These are phyloP conservation scores for Fallopia convolvulus DNA, from an alignment of 148 eudicot species.

Conservation along the genomic window DNA sequence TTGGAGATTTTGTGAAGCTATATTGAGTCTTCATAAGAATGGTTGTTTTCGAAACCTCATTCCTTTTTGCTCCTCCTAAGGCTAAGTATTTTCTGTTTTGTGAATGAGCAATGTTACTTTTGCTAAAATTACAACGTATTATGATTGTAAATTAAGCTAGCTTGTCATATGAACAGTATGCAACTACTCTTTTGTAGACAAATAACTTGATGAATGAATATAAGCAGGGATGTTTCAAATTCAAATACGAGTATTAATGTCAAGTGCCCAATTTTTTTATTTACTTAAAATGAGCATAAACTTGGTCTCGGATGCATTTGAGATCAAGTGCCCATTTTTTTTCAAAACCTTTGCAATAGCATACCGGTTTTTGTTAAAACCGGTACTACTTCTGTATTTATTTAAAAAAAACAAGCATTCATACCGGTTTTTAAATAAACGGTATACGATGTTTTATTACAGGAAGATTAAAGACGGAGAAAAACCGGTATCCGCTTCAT, in stretches of 20 bases:
- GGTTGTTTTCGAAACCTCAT: not conserved
- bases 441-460: too few species aligned
- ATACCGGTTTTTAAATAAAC: too few species aligned
- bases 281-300: not conserved
- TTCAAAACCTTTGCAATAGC: too few species aligned
- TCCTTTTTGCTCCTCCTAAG: not conserved
- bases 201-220: not conserved
- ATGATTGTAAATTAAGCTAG: not conserved
- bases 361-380: too few species aligned
- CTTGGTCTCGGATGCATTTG: not conserved
- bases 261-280: not conserved
- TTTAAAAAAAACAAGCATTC: too few species aligned
- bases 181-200: not conserved
- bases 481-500: too few species aligned
- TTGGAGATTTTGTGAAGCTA: slow-evolving; percentile 48
- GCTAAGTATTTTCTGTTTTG: not conserved
- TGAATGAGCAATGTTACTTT: not conserved
- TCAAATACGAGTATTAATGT: not conserved
- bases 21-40: not conserved
- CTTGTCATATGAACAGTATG: not conserved
- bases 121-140: not conserved
- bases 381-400: too few species aligned
- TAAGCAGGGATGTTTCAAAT: not conserved
- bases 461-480: too few species aligned
- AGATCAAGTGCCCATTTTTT: too few species aligned